phyloP scores from a whole-genome alignment of 371 early-diverging fungal species.

The Mycotypha africana region DNA sequence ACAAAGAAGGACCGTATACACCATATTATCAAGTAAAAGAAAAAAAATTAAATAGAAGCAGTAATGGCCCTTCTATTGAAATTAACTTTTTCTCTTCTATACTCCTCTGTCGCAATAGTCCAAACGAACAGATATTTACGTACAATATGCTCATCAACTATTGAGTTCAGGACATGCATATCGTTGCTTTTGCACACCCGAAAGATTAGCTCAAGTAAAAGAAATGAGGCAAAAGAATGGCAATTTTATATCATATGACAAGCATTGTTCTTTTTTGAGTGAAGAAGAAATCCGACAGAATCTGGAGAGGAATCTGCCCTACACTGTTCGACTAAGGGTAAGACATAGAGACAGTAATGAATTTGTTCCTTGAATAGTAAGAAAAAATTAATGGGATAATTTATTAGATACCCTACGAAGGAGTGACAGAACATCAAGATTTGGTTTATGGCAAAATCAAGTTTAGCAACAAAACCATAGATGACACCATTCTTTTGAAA shows the following conservation, averaged over 20 bases:
- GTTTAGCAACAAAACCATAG: slow-evolving; percentile 69
- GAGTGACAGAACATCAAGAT: slow-evolving; percentile 63
- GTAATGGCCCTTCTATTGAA: too few species aligned
- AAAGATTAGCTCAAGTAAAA: slow-evolving; percentile 64
- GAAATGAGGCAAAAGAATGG: slow-evolving; percentile 53
- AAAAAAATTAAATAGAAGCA: too few species aligned
- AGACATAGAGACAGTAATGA: neutral
- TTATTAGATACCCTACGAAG: slow-evolving; percentile 59
- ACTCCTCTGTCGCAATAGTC: slow-evolving; percentile 44
- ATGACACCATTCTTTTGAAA: slow-evolving; percentile 88
- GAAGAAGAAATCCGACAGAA: slow-evolving; percentile 57
- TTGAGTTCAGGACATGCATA: slow-evolving; percentile 79
- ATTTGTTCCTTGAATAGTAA: neutral
- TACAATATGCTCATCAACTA: slow-evolving; percentile 59
- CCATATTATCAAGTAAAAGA: slow-evolving; percentile 66
- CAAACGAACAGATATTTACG: slow-evolving; percentile 68
- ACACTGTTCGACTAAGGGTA: slow-evolving; percentile 74
- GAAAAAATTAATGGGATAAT: too few species aligned
- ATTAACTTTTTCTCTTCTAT: neutral
- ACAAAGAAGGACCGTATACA: slow-evolving; percentile 49
- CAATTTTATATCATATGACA: slow-evolving; percentile 70
- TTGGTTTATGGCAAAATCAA: slow-evolving; percentile 69
- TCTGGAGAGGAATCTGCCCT: slow-evolving; percentile 47
- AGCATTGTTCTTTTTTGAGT: slow-evolving; percentile 69
- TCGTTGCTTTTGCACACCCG: slow-evolving; percentile 82